Evolutionary conservation across 164 flowering plant genomes (phyloP), one percentile per base, ranked within the genome.

Genomic region (Piper longum): DNA sequence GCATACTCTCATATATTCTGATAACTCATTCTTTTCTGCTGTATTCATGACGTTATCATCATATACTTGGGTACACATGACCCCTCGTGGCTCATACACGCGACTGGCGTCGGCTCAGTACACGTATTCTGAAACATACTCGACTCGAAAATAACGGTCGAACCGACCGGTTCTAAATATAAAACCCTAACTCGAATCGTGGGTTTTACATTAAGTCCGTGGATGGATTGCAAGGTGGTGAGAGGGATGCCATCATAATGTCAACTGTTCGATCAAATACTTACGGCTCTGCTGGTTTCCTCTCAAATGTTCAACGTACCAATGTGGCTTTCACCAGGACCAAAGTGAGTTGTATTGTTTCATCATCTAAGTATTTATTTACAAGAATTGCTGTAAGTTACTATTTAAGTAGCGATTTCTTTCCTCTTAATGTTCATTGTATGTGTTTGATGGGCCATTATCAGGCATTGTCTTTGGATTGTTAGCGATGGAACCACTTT

Each of bases 151-250:
- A n/a, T n/a, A n/a, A n/a, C n/a, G n/a, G n/a, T n/a, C n/a, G n/a
- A n/a, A n/a, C n/a, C n/a, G n/a, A n/a, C n/a, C n/a, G n/a, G n/a
- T n/a, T n/a, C n/a, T n/a, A n/a, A n/a, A n/a, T n/a, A n/a, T n/a
- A n/a, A n/a, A n/a, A n/a, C n/a, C n/a, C n/a, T n/a, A n/a, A n/a
- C n/a, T n/a, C n/a, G n/a, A n/a, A n/a, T n/a, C n/a, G n/a, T n/a
- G n/a, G n/a, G n/a, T n/a, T n/a, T n/a, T n/a, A n/a, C n/a, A n/a
- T 82, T 54, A 70, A 66, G 54, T 64, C 84, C 16, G 63, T 84
- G 59, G 88, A 84, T 70, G 84, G 82, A 7, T 84, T 82, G 61
- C 84, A 82, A 64, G 86, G 84, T 11, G 77, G 80, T 7, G 82
- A 79, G 64, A 74, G 70, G 41, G 79, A 79, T 57, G 57, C 76